A percentile compares a stretch with the other conserved stretches of the same genome.
Conservation (phyloP, 345 rosid species). For the Hypericum androsaemum region DNA sequence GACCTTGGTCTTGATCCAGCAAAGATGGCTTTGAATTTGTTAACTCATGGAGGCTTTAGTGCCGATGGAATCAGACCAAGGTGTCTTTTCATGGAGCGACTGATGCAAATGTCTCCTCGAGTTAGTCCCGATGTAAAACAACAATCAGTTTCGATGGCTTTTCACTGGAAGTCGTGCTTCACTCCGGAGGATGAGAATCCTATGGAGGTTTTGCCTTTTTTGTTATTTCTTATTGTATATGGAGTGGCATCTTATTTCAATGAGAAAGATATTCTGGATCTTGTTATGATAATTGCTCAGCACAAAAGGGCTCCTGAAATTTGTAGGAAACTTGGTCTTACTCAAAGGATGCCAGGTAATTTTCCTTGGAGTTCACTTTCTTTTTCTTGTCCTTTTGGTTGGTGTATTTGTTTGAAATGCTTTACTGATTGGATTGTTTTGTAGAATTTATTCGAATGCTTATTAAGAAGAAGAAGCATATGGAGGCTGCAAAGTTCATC, state of each 20-base stretch:
- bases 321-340: not conserved
- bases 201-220: constrained; percentile 6
- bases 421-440: too few relatives aligned
- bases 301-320: constrained; percentile 1
- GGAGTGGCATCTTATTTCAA: not conserved
- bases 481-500: constrained; percentile 9
- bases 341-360: constrained; percentile 1
- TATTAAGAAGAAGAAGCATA: not conserved
- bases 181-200: constrained; percentile 4
- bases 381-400: too few relatives aligned
- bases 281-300: not conserved
- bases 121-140: not conserved
- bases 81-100: not conserved
- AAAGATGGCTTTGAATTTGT: not conserved
- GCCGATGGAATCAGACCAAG: too few relatives aligned
- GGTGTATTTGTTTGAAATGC: too few relatives aligned
- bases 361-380: not conserved
- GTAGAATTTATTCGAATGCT: not conserved
- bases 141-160: not conserved
- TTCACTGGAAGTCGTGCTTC: not conserved
- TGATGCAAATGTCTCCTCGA: not conserved
- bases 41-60: not conserved
- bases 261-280: not conserved
- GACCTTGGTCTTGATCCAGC: not conserved
- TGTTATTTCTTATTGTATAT: constrained; percentile 3